These are phyloP conservation scores for Suhomyces coccinellae DNA, from an alignment of 1,139 yeast species.

Conservation along the genomic window DNA sequence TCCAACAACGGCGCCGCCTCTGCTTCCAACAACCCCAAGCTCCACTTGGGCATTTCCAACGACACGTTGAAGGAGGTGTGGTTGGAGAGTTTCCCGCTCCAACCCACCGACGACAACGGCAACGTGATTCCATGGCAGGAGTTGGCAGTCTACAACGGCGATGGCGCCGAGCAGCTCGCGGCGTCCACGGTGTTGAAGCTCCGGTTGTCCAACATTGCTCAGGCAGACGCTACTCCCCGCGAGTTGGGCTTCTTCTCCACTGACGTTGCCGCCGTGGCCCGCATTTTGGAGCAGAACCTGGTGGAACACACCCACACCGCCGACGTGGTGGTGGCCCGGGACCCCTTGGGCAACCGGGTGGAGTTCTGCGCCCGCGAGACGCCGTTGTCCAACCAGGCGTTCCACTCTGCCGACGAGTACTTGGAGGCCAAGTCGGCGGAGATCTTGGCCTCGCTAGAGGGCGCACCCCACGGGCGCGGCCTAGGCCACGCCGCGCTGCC, in stretches of 20 bases:
- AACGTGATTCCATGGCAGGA: constrained; percentile 61
- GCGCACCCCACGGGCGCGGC: constrained; percentile 13
- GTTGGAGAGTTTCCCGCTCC: constrained; percentile 68
- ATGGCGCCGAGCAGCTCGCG: constrained; percentile 30
- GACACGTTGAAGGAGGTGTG: constrained; percentile 70
- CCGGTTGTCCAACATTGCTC: constrained; percentile 47
- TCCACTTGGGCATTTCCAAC: constrained; percentile 54
- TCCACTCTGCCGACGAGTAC: constrained; percentile 32
- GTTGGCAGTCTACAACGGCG: constrained; percentile 54
- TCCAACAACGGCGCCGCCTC: constrained; percentile 44
- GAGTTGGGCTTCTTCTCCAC: constrained; percentile 54
- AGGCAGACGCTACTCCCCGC: constrained; percentile 32
- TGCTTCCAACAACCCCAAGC: constrained; percentile 29
- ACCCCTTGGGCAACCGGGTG: constrained; percentile 59
- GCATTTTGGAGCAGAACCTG: constrained; percentile 31
- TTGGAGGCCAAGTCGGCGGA: constrained; percentile 20
- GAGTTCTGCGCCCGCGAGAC: constrained; percentile 41
- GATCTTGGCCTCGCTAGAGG: constrained; percentile 17
- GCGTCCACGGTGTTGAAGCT: constrained; percentile 51
- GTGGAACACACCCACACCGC: constrained; percentile 18
- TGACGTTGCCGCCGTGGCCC: constrained; percentile 39
- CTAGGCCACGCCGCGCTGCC: constrained; percentile 4
- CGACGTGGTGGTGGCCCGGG: constrained; percentile 35
- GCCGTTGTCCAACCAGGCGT: constrained; percentile 31
- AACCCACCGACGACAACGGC: constrained; percentile 48